These are phyloP conservation scores for Areca catechu DNA, from an alignment of 176 grass and related monocot species.

Conservation along the genomic window DNA sequence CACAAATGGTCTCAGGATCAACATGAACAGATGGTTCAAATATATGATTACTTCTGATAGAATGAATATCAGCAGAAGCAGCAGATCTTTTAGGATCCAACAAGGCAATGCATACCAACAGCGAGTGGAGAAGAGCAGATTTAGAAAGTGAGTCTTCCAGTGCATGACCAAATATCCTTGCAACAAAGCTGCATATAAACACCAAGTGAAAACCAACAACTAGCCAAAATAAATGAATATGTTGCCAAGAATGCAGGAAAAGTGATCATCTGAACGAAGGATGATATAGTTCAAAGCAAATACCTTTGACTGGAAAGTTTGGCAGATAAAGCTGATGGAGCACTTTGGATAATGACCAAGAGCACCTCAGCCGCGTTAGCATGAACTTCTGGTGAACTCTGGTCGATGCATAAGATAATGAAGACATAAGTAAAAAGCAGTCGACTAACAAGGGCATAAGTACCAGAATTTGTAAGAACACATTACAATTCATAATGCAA, in stretches of 20 bases:
- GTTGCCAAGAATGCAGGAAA: too few relatives aligned
- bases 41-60: constrained; percentile 14
- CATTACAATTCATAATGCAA: too few relatives aligned
- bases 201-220: not conserved
- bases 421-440: not conserved
- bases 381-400: constrained; percentile 22
- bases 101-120: constrained; percentile 19
- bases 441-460: too few relatives aligned
- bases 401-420: not conserved
- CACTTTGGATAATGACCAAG: constrained; percentile 22
- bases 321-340: constrained; percentile 18
- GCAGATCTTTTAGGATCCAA: constrained; percentile 23
- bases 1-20: constrained; percentile 1
- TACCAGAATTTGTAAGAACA: too few relatives aligned
- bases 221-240: too few relatives aligned
- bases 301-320: constrained; percentile 28
- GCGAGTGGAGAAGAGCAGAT: constrained; percentile 14
- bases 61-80: constrained; percentile 2
- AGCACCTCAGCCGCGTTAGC: constrained; percentile 21
- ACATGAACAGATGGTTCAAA: constrained; percentile 11
- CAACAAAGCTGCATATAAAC: constrained; percentile 13
- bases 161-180: constrained; percentile 19
- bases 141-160: constrained; percentile 14
- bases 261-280: too few relatives aligned
- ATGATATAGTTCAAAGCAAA: not conserved